These are phyloP conservation scores for Trichomonascaceae sp. DNA, from an alignment of 1,139 yeast species.

Conservation along the genomic window DNA sequence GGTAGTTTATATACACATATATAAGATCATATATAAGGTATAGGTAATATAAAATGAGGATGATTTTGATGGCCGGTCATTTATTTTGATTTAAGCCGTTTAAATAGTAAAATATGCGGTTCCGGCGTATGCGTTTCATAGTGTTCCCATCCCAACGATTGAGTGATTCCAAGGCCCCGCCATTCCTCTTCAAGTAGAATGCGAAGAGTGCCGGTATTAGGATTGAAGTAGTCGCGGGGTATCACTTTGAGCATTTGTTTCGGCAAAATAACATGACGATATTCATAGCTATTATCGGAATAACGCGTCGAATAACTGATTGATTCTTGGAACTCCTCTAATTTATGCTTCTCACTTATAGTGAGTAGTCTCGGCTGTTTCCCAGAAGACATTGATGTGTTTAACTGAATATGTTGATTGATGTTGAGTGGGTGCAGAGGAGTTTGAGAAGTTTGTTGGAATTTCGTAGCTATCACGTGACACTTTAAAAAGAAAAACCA, in stretches of 20 bases:
- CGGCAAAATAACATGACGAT: constrained; percentile 89
- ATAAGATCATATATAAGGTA: neutral
- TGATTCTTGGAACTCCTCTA: constrained; percentile 86
- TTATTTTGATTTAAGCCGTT: constrained; percentile 27
- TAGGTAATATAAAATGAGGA: neutral
- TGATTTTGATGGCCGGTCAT: neutral
- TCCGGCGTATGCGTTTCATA: constrained; percentile 98
- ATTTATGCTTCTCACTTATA: constrained; percentile 77
- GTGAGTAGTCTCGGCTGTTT: constrained; percentile 54
- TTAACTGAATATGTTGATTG: neutral
- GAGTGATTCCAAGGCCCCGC: constrained; percentile 98
- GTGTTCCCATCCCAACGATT: constrained; percentile 96
- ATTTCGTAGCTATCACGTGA: neutral
- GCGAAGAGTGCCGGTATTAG: constrained; percentile 90
- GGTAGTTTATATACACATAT: neutral
- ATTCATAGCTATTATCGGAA: constrained; percentile 84
- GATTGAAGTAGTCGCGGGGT: constrained; percentile 93
- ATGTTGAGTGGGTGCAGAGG: neutral
- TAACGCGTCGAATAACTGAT: constrained; percentile 91
- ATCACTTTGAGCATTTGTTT: constrained; percentile 91
- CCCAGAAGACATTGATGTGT: neutral
- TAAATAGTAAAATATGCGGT: constrained; percentile 91
- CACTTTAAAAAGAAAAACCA: neutral
- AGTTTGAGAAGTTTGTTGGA: neutral
- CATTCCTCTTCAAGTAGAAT: constrained; percentile 93